Evolutionary conservation across 2,329 filamentous ascomycete genomes (phyloP), one percentile per base, ranked within the genome.

Genomic region (Diaporthe velutina): DNA sequence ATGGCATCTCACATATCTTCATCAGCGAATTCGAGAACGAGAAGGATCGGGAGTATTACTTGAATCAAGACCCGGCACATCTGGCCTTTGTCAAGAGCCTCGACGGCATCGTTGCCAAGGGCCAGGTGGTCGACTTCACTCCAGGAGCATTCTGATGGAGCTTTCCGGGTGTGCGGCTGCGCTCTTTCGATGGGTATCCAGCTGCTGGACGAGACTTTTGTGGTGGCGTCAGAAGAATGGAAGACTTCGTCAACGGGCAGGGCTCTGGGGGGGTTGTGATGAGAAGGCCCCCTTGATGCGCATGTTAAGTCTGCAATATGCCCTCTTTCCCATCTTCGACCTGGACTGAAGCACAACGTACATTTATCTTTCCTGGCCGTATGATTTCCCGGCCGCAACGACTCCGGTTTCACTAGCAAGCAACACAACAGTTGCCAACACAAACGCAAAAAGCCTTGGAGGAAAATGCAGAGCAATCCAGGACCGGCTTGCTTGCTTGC

Each of bases 31-130:
- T 95, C 74, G 87, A 88, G 13, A 92, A 82, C 30, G 85, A 85
- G 25, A 88, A 90, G 76, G 93, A 95, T 79, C 85, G 93, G 61
- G 88, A 91, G 75, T 95, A 94, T 79, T 95, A 95, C 80, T 82
- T 93, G 9, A 82, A 89, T 70, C 83, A 90, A 40, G 93, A 95
- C 78, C 91, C 92, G 1, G 88, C 83, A 12, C 93, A 95, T 80
- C 83, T 86, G 48, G 88, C 82, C 0, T 94, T 94, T 77, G 84
- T 90, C n/a, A 83, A 87, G 73, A 87, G 83, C 74, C 80, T 89
- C 22, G 82, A 84, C 1, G 83, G 80, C 1, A 78, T 90, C 2
- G 78, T 92, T 19, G 83, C 89, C 75, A 89, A 89, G 79, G 87
- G 87, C 3, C 85, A 88, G 73, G 90, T 93, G 0, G 80, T 93